A percentile compares a stretch with the other conserved stretches of the same genome.
Evolutionary conservation across 495 filamentous ascomycete genomes (phyloP).

Genomic region (Clohesyomyces aquaticus): DNA sequence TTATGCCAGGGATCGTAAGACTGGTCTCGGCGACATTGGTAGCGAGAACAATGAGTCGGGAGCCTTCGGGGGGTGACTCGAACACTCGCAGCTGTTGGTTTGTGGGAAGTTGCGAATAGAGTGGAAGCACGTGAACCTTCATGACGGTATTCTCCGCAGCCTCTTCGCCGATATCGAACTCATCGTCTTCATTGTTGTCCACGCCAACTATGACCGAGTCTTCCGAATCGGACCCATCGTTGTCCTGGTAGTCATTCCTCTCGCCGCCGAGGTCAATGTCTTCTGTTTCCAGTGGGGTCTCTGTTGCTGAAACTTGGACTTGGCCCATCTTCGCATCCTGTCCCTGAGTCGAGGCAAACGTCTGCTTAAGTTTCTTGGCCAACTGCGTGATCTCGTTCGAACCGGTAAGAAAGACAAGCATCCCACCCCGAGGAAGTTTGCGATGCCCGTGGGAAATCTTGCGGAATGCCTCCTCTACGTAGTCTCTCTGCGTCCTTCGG

Average conservation of each 20-base stretch:
- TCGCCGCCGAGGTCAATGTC: slow-evolving; percentile 77
- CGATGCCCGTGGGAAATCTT: slow-evolving; percentile 89
- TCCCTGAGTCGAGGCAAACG: slow-evolving; percentile 64
- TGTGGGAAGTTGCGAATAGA: slow-evolving; percentile 94
- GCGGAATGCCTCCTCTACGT: slow-evolving; percentile 82
- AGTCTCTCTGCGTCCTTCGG: slow-evolving; percentile 80
- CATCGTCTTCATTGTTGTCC: slow-evolving; percentile 57
- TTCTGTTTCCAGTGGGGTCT: slow-evolving; percentile 80
- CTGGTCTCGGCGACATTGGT: slow-evolving; percentile 98
- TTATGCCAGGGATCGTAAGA: slow-evolving; percentile 92
- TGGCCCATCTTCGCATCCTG: slow-evolving; percentile 59
- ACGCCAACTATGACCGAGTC: slow-evolving; percentile 49
- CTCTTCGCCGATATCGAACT: slow-evolving; percentile 60
- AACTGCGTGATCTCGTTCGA: slow-evolving; percentile 86
- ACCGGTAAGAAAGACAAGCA: slow-evolving; percentile 95
- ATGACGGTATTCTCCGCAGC: slow-evolving; percentile 51
- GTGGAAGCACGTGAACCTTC: slow-evolving; percentile 80
- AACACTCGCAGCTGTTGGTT: slow-evolving; percentile 95
- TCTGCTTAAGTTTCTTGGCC: slow-evolving; percentile 72
- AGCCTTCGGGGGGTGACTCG: slow-evolving; percentile 78
- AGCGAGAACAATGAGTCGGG: slow-evolving; percentile 85
- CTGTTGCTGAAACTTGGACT: slow-evolving; percentile 73
- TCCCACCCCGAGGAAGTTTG: slow-evolving; percentile 87
- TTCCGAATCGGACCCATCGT: slow-evolving; percentile 47
- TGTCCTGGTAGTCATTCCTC: slow-evolving; percentile 37